Base-by-base conservation (phyloP, 768 basidiomycete species). In the Pisolithus tinctorius region DNA sequence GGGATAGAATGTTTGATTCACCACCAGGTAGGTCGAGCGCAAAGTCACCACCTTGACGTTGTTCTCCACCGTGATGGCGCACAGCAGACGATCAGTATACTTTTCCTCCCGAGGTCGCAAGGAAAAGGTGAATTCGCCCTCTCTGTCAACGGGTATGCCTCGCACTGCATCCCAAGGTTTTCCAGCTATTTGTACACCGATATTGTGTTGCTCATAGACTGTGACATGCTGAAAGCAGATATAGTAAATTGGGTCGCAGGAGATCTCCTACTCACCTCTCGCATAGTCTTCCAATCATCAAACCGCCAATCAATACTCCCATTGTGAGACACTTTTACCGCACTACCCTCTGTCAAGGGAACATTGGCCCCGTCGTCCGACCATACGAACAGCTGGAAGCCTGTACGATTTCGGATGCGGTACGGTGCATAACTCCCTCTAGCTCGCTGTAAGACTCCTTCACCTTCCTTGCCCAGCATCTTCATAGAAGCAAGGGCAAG, bases 11-110 rank as follows among this genome's bases (percentile, higher is more conserved):
- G 94, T 95, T 51, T 82, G 70, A 66, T 99, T 99, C 68, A 92
- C 86, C 42, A 99, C 76, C 62, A 89, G 83, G 65, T 93, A 93
- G 0, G 89, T 92, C 1, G 96, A 98, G 40, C 95, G 80, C 56
- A 99, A 77, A 1, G 91, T 97, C 53, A 98, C 88, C 49, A 94
- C 70, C 72, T 99, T 99, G 62, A 94, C 87, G 61, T 92, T 95
- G 60, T 93, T 86, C 60, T 92, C 77, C 20, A 99, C 84, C 51
- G 81, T 83, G 55, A 99, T 82, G 57, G 95, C 93, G 63, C 91
- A 94, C 4, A 95, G 76, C 27, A 98, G 69, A 23, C 93, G 86
- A 63, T 87, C 81, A 3, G 82, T 78, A 54, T 87, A 82, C 62
- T 85, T 86, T 38, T 88, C 77, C 9, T 72, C 78, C 55, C 82